Evolutionary conservation across 2,329 filamentous ascomycete genomes (phyloP), one percentile per base, ranked within the genome.

Genomic region (Phaeosphaeria sp.): DNA sequence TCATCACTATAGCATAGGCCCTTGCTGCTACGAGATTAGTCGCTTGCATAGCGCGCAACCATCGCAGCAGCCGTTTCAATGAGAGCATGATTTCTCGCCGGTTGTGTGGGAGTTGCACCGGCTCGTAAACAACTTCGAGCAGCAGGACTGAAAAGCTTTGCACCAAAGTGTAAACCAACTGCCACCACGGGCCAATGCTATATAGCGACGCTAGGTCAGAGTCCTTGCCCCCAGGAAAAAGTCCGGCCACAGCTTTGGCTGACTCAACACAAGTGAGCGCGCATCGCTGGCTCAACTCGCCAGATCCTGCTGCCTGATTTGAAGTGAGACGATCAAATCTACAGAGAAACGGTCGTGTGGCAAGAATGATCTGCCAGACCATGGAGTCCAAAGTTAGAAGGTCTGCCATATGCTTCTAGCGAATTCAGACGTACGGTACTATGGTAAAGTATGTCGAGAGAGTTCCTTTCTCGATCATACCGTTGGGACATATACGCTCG

Each of bases 291-390:
- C 78, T 75, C 58, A 78, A 72, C 6, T 66, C 61, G 23, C 64
- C 67, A 1, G 72, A 78, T 21, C 50, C 46, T 23, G 63, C 52
- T 1, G 71, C 68, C 52, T 78, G 75, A 23, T 70, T 64, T 5
- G 61, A 48, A 20, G 76, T 74, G 5, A 67, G 68, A 6, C 65
- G 54, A 25, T 78, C 73, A 20, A 77, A 52, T 30, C 72, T 64
- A 48, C 77, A 80, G 5, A 80, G 62, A 54, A 74, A 78, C n/a
- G 78, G 78, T 10, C 75, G 74, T 25, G 68, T 77, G 39, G 75
- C 72, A 5, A 80, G 64, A 6, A 79, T 77, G 30, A 36, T 36
- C 30, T 36, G 11, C 30, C 30, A 36, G 30, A 36, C 30, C 30
- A 36, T 5, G 25, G 30, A 11, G 13, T 36, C 3, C 13, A 36